These are phyloP conservation scores for Pouteria glomerata DNA, from an alignment of 148 eudicot species.

Conservation along the genomic window DNA sequence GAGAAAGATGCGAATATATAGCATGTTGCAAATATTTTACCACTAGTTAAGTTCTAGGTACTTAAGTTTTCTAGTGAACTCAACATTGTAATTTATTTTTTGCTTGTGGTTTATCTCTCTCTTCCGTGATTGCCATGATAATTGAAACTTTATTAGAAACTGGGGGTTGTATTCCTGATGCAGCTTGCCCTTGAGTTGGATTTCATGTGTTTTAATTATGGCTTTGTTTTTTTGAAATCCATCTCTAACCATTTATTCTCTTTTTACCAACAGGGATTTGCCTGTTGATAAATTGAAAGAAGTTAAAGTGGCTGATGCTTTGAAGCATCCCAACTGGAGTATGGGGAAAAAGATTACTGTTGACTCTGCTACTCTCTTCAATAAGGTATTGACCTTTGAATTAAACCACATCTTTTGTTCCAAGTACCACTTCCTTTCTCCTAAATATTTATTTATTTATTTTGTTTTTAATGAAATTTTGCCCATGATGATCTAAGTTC, in stretches of 20 bases:
- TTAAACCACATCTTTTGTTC: not conserved
- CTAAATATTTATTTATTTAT: not conserved
- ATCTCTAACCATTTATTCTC: not conserved
- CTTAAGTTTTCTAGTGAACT: not conserved
- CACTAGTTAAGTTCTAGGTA: not conserved
- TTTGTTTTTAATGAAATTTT: not conserved
- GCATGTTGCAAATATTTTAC: not conserved
- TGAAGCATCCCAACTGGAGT: conserved; percentile 98
- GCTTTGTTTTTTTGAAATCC: not conserved
- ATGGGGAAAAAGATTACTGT: conserved; percentile 99
- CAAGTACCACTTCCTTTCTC: not conserved
- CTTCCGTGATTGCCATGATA: not conserved
- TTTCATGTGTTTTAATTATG: not conserved
- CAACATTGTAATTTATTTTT: not conserved
- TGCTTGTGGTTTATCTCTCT: not conserved
- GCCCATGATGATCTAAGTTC: not conserved
- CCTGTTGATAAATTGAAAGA: conserved; percentile 93
- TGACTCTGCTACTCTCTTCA: conserved; percentile 96
- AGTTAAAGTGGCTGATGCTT: conserved; percentile 92
- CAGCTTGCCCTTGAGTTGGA: not conserved
- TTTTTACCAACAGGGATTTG: conserved; percentile 63
- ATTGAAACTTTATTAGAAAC: not conserved
- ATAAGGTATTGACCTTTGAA: conserved; percentile 48
- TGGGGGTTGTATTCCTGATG: not conserved
- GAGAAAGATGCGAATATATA: not conserved